Conservation (phyloP, 768 basidiomycete genomes). For the Harrya chromipes region DNA sequence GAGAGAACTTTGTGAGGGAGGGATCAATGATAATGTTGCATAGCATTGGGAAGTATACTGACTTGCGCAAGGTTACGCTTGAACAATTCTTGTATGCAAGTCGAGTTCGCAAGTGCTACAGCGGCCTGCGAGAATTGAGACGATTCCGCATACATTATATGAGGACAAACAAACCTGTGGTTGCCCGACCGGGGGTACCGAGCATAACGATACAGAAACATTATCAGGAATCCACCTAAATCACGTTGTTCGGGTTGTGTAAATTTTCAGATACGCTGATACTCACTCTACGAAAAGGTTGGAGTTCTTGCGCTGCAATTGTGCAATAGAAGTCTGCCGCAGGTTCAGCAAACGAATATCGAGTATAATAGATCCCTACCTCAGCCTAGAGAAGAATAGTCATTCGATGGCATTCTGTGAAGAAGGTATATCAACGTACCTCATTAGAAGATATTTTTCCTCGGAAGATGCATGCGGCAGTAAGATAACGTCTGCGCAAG, state of each 20-base stretch:
- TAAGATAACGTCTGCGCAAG: conserved; percentile 68
- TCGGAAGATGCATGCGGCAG: conserved; percentile 84
- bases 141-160: not conserved
- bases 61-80: conserved; percentile 66
- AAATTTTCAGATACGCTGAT: not conserved
- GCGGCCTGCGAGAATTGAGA: conserved; percentile 46
- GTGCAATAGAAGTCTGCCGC: conserved; percentile 60
- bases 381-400: conserved; percentile 42
- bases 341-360: conserved; percentile 3
- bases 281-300: conserved; percentile 75
- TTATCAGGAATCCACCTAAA: conserved; percentile 88
- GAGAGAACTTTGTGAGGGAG: conserved; percentile 50
- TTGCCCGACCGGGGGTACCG: conserved; percentile 81
- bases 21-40: conserved; percentile 2
- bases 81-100: conserved; percentile 84
- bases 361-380: conserved; percentile 35
- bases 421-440: conserved; percentile 41
- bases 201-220: conserved; percentile 78
- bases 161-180: conserved; percentile 45
- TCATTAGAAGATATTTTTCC: conserved; percentile 79
- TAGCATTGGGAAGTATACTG: conserved; percentile 9
- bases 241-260: conserved; percentile 1
- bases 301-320: conserved; percentile 75
- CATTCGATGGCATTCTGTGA: not conserved
- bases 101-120: conserved; percentile 73